Percentiles rank a stretch among this genome's conserved stretches.
phyloP scores from a whole-genome alignment of 2,329 filamentous ascomycete genomes.

The Fusarium dimerum region DNA sequence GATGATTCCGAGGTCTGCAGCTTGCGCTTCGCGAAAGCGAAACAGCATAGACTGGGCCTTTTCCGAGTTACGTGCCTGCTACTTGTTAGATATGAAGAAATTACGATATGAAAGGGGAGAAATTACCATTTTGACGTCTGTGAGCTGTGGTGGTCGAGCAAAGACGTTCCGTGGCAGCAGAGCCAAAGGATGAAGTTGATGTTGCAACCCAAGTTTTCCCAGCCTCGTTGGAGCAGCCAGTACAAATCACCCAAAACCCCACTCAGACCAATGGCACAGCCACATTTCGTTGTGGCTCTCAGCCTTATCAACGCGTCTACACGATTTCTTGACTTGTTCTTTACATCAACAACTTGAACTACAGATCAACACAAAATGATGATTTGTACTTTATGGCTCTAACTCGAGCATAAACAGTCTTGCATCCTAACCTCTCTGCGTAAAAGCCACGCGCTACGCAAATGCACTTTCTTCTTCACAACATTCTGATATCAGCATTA shows the following conservation, averaged over 20 bases:
- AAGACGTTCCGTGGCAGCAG: slow-evolving; percentile 9
- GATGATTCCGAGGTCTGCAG: slow-evolving; percentile 92
- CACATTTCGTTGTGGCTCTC: neutral
- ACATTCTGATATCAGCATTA: neutral
- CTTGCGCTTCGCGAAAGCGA: slow-evolving; percentile 97
- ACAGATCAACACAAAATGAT: neutral
- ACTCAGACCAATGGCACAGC: neutral
- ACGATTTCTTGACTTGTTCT: neutral
- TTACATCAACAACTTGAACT: neutral
- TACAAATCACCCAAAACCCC: neutral
- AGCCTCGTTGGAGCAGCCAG: slow-evolving; percentile 22
- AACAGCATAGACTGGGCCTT: slow-evolving; percentile 99
- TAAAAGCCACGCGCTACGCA: no score
- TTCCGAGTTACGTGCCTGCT: slow-evolving; percentile 90
- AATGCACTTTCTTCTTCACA: neutral
- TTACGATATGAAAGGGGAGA: accelerated
- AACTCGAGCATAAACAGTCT: no score
- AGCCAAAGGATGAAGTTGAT: slow-evolving; percentile 14
- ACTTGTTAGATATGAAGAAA: slow-evolving; percentile 5
- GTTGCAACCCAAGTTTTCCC: slow-evolving; percentile 28
- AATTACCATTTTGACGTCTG: slow-evolving; percentile 31
- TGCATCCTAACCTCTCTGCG: no score
- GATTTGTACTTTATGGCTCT: neutral
- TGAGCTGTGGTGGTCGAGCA: slow-evolving; percentile 5
- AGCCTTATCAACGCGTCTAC: slow-evolving; percentile 10